Percentiles rank a stretch among this genome's conserved stretches.
These are phyloP conservation scores for Arabis alpina DNA, from an alignment of 345 rosid species.

Conservation along the genomic window DNA sequence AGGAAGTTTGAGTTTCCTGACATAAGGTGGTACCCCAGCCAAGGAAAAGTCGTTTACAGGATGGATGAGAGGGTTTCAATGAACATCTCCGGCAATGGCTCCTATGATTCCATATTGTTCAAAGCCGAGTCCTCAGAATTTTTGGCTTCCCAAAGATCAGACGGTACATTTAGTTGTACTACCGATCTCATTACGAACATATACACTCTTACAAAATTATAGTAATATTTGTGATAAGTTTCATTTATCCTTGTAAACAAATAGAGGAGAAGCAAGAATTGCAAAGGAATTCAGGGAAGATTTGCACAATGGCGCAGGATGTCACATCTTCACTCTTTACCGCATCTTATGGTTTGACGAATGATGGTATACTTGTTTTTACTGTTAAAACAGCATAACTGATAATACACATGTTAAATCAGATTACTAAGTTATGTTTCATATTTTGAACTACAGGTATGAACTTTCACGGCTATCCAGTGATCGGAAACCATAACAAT, in stretches of 20 bases:
- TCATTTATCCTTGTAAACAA: background rate
- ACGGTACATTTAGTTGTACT: constrained; percentile 40
- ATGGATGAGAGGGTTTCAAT: constrained; percentile 54
- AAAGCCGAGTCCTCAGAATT: constrained; percentile 41
- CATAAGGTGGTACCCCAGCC: constrained; percentile 65
- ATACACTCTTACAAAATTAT: background rate
- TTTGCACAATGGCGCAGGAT: background rate
- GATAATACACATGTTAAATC: background rate
- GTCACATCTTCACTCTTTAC: background rate
- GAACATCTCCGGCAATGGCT: constrained; percentile 49
- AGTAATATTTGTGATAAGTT: background rate
- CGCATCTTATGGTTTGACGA: background rate
- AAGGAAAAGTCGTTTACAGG: constrained; percentile 52
- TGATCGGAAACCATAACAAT: constrained; percentile 59
- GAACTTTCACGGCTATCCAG: constrained; percentile 58
- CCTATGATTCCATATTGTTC: constrained; percentile 54
- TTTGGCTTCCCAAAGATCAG: constrained; percentile 40
- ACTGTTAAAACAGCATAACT: constrained; percentile 32
- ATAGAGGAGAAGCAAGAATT: background rate
- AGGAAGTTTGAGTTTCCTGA: constrained; percentile 61
- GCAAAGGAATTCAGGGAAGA: background rate
- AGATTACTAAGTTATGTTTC: constrained; percentile 1
- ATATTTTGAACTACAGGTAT: constrained; percentile 26
- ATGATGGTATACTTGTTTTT: background rate
- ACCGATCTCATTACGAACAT: background rate